Evolutionary conservation across 2,329 filamentous ascomycete species (phyloP).

Genomic region (Phyllosticta capitalensis): DNA sequence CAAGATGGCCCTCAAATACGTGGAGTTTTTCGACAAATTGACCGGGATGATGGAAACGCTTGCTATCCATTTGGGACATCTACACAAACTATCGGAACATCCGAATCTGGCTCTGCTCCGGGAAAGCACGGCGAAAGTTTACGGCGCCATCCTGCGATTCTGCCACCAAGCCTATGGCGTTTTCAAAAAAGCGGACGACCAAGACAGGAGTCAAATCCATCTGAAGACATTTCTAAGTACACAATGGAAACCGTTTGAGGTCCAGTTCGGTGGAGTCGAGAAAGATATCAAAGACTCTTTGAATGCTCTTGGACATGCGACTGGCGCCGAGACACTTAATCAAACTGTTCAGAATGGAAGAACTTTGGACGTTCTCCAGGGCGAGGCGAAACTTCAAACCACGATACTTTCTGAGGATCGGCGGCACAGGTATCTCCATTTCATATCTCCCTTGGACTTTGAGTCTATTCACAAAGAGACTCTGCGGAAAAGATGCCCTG

Average conservation of each 20-base stretch:
- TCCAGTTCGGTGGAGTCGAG: background rate
- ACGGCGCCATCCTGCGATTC: background rate
- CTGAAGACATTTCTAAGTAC: background rate
- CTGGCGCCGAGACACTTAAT: no score
- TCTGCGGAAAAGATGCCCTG: no score
- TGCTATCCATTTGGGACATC: background rate
- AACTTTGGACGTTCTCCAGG: no score
- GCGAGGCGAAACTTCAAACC: no score
- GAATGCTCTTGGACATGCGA: background rate
- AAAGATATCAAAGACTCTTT: background rate
- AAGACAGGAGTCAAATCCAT: background rate
- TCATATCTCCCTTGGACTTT: no score
- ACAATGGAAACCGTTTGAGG: background rate
- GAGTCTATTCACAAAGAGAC: no score
- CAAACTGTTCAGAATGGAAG: no score
- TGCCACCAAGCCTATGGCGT: background rate
- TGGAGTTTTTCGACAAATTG: background rate
- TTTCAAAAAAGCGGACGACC: background rate
- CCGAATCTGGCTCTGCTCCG: background rate
- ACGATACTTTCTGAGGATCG: no score
- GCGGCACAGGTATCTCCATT: no score
- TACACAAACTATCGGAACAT: background rate
- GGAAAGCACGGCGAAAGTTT: background rate
- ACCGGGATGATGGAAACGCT: background rate
- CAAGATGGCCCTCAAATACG: background rate